These are phyloP conservation scores for Bonia amplexicaulis DNA, from an alignment of 176 grass and related monocot genomes.

Conservation along the genomic window DNA sequence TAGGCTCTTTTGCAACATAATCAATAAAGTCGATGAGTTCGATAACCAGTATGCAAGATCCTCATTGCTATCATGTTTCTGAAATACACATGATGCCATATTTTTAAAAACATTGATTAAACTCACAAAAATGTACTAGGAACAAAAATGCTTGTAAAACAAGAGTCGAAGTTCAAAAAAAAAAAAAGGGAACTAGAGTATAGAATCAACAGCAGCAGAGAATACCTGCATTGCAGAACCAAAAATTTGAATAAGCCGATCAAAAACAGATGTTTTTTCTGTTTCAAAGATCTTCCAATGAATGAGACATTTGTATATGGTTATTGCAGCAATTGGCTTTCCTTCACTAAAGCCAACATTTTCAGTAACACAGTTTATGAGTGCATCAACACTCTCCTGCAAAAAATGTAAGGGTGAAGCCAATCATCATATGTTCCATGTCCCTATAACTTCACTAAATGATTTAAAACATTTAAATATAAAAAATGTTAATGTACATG, in stretches of 20 bases:
- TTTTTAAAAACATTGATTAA: slow-evolving; percentile 3
- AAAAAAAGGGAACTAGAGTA: neutral
- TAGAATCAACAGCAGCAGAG: slow-evolving; percentile 1
- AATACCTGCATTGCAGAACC: slow-evolving; percentile 84
- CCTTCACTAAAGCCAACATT: slow-evolving; percentile 76
- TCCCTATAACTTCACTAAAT: slow-evolving; percentile 8
- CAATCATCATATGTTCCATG: slow-evolving; percentile 22
- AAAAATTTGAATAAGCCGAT: slow-evolving; percentile 80
- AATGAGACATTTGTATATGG: slow-evolving; percentile 91
- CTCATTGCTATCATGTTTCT: slow-evolving; percentile 70
- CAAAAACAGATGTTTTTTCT: slow-evolving; percentile 89
- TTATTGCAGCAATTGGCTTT: slow-evolving; percentile 82
- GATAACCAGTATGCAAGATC: slow-evolving; percentile 96
- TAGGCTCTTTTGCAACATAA: slow-evolving; percentile 85
- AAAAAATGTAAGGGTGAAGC: slow-evolving; percentile 15
- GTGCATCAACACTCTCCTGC: slow-evolving; percentile 81
- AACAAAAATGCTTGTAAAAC: slow-evolving; percentile 14
- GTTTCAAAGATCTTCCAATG: slow-evolving; percentile 94
- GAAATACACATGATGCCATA: slow-evolving; percentile 16
- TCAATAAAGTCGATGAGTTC: slow-evolving; percentile 83
- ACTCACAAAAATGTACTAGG: neutral
- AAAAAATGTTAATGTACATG: slow-evolving; percentile 46
- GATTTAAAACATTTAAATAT: slow-evolving; percentile 18
- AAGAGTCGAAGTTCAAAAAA: neutral
- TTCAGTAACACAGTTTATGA: slow-evolving; percentile 69